These are phyloP conservation scores for Chrysoporthe deuterocubensis DNA, from an alignment of 2,329 filamentous ascomycete genomes.

Conservation along the genomic window DNA sequence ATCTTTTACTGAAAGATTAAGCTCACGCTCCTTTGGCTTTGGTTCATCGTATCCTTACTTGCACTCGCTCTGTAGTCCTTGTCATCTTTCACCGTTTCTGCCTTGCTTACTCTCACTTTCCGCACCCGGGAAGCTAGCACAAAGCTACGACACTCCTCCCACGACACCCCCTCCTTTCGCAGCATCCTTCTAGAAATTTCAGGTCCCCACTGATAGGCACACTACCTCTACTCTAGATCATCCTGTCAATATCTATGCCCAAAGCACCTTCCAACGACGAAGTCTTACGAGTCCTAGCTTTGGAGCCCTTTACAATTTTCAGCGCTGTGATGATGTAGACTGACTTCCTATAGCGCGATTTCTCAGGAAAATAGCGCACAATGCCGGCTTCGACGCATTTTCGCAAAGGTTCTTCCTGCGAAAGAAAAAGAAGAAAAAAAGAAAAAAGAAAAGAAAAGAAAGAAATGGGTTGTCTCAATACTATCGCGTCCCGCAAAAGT, in stretches of 20 bases:
- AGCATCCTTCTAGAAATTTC: neutral
- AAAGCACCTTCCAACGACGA: neutral
- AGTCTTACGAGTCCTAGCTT: neutral
- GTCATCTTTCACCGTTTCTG: neutral
- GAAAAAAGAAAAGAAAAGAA: no score
- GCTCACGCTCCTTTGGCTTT: neutral
- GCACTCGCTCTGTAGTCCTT: neutral
- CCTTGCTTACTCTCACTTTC: neutral
- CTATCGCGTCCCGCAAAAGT: no score
- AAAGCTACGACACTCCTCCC: neutral
- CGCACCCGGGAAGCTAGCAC: neutral
- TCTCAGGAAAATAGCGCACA: neutral
- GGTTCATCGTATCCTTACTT: neutral
- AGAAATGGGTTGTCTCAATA: no score
- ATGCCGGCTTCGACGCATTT: neutral
- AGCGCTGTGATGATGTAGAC: neutral
- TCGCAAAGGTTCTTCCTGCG: neutral
- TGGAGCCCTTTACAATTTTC: neutral
- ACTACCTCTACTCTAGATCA: neutral
- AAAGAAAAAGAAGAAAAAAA: no score
- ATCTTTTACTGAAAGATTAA: neutral
- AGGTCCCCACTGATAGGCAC: neutral
- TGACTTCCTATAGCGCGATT: neutral
- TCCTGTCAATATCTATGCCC: neutral
- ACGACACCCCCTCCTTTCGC: neutral